Evolutionary conservation across 352 stramenopile species (phyloP).

Genomic region (Plasmopara muralis): DNA sequence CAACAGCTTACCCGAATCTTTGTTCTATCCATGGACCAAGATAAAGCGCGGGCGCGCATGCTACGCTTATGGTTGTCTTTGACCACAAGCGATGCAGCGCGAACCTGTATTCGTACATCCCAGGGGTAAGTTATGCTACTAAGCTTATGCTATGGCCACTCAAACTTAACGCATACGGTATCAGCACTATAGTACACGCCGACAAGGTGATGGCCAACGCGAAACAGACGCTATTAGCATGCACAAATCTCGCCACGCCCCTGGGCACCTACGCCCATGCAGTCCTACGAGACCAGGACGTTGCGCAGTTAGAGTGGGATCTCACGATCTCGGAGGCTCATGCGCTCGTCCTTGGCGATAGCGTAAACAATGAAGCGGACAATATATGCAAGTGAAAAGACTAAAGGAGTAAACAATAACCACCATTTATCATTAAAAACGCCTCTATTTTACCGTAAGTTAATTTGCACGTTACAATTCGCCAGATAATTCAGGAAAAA

Average conservation of each 20-base stretch:
- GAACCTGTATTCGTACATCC: conserved; percentile 44
- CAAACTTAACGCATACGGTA: not conserved
- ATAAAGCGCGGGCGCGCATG: conserved; percentile 47
- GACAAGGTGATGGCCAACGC: conserved; percentile 40
- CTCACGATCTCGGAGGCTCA: conserved; percentile 29
- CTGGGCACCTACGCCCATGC: conserved; percentile 58
- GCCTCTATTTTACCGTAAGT: too few species aligned
- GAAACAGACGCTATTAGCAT: conserved; percentile 60
- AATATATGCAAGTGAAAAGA: too few species aligned
- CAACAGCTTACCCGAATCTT: too few species aligned
- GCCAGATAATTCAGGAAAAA: conserved; percentile 14
- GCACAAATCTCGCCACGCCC: conserved; percentile 47
- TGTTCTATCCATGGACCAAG: conserved; percentile 21
- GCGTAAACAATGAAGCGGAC: too few species aligned
- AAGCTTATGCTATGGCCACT: not conserved
- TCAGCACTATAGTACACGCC: conserved; percentile 43
- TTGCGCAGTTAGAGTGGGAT: conserved; percentile 38
- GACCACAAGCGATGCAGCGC: conserved; percentile 6
- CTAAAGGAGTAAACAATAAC: too few species aligned
- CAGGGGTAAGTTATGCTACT: conserved; percentile 30
- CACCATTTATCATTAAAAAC: too few species aligned
- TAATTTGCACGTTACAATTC: too few species aligned
- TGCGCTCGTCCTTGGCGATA: conserved; percentile 14
- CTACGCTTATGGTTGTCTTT: conserved; percentile 46
- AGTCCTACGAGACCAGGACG: conserved; percentile 46